These are phyloP conservation scores for Aspergillus sp. DNA, from an alignment of 2,329 filamentous ascomycete genomes.

Conservation along the genomic window DNA sequence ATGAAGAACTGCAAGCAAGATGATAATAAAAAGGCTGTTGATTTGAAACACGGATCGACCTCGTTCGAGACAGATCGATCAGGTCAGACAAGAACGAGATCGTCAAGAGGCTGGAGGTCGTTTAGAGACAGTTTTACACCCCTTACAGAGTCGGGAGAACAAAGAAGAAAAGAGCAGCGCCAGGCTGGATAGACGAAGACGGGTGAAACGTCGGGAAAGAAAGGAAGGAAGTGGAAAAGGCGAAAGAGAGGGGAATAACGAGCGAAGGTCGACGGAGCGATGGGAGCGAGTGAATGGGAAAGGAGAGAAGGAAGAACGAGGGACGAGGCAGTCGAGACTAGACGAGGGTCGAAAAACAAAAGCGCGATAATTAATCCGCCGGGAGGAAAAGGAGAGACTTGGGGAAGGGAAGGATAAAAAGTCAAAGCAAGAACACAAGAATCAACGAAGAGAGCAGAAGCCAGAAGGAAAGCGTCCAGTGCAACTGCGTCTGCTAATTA, in stretches of 20 bases:
- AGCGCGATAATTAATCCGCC: neutral
- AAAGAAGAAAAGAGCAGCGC: conserved; percentile 24
- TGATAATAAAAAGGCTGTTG: conserved; percentile 6
- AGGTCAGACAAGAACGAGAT: conserved; percentile 10
- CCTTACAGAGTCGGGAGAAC: conserved; percentile 16
- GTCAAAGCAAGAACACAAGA: neutral
- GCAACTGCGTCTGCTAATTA: neutral
- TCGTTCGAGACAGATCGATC: conserved; percentile 14
- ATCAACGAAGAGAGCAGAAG: neutral
- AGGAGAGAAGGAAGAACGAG: conserved; percentile 6
- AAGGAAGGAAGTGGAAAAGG: conserved; percentile 5
- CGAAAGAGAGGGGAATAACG: conserved; percentile 14
- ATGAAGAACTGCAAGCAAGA: conserved; percentile 2
- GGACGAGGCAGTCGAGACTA: neutral
- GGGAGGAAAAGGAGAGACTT: neutral
- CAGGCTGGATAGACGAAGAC: conserved; percentile 25
- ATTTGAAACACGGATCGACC: conserved; percentile 11
- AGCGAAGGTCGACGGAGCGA: conserved; percentile 20
- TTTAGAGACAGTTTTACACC: conserved; percentile 8
- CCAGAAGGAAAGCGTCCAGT: neutral
- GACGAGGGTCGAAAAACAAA: neutral
- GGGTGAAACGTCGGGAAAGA: conserved; percentile 21
- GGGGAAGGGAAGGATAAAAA: neutral
- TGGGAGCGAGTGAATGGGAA: conserved; percentile 6
- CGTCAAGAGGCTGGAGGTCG: conserved; percentile 15